phyloP scores from a whole-genome alignment of 345 rosid genomes.

The Cardamine occulta region DNA sequence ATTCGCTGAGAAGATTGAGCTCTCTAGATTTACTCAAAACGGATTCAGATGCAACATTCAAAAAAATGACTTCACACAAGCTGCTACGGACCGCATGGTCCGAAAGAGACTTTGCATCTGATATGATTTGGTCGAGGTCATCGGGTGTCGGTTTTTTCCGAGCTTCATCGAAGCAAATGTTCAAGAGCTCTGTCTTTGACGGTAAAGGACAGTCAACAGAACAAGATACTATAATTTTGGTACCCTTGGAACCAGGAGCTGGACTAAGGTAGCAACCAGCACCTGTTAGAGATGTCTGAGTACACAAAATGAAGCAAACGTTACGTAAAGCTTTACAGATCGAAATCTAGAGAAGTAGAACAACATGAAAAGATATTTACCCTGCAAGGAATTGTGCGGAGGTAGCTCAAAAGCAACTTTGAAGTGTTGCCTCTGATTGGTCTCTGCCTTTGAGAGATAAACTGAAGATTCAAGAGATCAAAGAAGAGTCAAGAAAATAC shows the following conservation, averaged over 20 bases:
- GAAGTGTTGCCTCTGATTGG: slow-evolving; percentile 79
- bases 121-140: slow-evolving; percentile 53
- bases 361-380: slow-evolving; percentile 48
- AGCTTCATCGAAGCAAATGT: slow-evolving; percentile 37
- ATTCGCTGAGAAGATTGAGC: slow-evolving; percentile 65
- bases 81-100: slow-evolving; percentile 41
- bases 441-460: slow-evolving; percentile 85
- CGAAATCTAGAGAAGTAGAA: neutral
- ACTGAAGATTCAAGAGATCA: slow-evolving; percentile 53
- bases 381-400: slow-evolving; percentile 75
- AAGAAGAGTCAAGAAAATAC: slow-evolving; percentile 20
- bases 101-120: slow-evolving; percentile 50
- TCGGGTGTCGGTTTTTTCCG: slow-evolving; percentile 29
- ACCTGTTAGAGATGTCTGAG: slow-evolving; percentile 83
- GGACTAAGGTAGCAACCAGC: slow-evolving; percentile 96
- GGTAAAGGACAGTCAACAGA: slow-evolving; percentile 67
- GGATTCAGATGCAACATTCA: slow-evolving; percentile 55
- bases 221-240: slow-evolving; percentile 75
- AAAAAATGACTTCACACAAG: slow-evolving; percentile 52
- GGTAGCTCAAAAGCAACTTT: slow-evolving; percentile 68
- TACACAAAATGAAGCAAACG: slow-evolving; percentile 30
- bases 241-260: slow-evolving; percentile 82
- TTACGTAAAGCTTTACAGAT: neutral
- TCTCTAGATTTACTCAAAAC: slow-evolving; percentile 67
- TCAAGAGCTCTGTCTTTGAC: slow-evolving; percentile 52